Percentiles rank a stretch among this genome's conserved stretches.
Conservation (phyloP, 345 rosid genomes). For the Tarenaya hassleriana region DNA sequence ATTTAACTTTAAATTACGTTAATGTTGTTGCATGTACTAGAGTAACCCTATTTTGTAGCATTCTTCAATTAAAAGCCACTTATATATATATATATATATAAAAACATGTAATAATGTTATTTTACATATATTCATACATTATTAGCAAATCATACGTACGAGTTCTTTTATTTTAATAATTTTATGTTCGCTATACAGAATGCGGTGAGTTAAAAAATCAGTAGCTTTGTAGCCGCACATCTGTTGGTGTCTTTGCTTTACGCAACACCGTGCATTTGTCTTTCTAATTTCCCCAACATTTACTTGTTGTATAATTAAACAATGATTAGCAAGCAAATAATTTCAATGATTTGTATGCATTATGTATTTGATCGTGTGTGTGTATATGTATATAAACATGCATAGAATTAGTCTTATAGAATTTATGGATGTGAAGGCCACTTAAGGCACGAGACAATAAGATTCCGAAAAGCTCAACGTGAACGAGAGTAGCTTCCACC, state of each 20-base stretch:
- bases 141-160: not conserved
- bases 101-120: not conserved
- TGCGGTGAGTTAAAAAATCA: conserved; percentile 25
- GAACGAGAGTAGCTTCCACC: conserved; percentile 32
- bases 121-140: not conserved
- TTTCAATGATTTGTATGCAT: conserved; percentile 27
- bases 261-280: conserved; percentile 34
- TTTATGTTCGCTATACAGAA: conserved; percentile 5
- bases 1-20: no score
- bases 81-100: no score
- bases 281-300: conserved; percentile 3
- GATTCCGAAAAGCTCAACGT: conserved; percentile 28
- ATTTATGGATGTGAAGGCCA: conserved; percentile 35
- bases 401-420: conserved; percentile 9
- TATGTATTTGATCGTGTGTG: conserved; percentile 13
- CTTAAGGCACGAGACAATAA: conserved; percentile 29
- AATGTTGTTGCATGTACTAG: no score
- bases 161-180: not conserved
- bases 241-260: conserved; percentile 35
- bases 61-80: no score
- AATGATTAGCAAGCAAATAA: conserved; percentile 27
- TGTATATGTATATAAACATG: not conserved
- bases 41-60: no score
- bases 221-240: conserved; percentile 24
- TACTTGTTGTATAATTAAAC: conserved; percentile 9